These are phyloP conservation scores for Phytopythium helicoides DNA, from an alignment of 352 stramenopile genomes.

Conservation along the genomic window DNA sequence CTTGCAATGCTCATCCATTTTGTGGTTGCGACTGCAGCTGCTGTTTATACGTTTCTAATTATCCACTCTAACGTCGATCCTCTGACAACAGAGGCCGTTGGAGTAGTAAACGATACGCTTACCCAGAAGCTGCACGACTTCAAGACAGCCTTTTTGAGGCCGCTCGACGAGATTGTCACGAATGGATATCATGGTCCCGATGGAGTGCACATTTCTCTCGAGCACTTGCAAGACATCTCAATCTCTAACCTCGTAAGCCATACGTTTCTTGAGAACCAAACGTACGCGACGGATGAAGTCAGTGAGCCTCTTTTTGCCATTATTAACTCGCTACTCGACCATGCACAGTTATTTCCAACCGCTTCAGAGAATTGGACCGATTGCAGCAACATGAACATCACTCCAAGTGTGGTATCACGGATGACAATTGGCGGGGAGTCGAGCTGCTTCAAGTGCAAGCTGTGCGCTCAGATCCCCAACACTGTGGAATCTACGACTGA, in stretches of 20 bases:
- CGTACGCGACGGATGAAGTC: conserved; percentile 25
- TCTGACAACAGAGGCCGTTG: conserved; percentile 16
- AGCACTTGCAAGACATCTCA: conserved; percentile 24
- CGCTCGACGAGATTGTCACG: conserved; percentile 29
- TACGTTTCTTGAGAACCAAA: conserved; percentile 50
- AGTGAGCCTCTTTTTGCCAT: conserved; percentile 39
- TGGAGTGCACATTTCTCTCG: conserved; percentile 10
- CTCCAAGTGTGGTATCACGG: conserved; percentile 32
- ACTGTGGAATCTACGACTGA: conserved; percentile 30
- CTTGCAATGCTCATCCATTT: conserved; percentile 29
- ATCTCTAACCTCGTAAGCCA: conserved; percentile 23
- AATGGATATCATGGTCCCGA: conserved; percentile 8
- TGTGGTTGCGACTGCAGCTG: conserved; percentile 13
- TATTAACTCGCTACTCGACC: conserved; percentile 27
- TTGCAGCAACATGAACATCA: conserved; percentile 50
- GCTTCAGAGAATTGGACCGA: conserved; percentile 21
- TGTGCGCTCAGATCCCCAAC: conserved; percentile 32
- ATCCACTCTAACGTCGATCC: conserved; percentile 32
- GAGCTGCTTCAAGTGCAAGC: conserved; percentile 67
- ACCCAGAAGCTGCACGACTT: conserved; percentile 31
- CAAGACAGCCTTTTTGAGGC: conserved; percentile 26
- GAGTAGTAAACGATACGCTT: conserved; percentile 24
- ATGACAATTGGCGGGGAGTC: conserved; percentile 55
- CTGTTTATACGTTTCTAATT: conserved; percentile 27
- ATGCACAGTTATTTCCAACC: conserved; percentile 53